Evolutionary conservation across 345 rosid species (phyloP).

Genomic region (Murraya koenigii): DNA sequence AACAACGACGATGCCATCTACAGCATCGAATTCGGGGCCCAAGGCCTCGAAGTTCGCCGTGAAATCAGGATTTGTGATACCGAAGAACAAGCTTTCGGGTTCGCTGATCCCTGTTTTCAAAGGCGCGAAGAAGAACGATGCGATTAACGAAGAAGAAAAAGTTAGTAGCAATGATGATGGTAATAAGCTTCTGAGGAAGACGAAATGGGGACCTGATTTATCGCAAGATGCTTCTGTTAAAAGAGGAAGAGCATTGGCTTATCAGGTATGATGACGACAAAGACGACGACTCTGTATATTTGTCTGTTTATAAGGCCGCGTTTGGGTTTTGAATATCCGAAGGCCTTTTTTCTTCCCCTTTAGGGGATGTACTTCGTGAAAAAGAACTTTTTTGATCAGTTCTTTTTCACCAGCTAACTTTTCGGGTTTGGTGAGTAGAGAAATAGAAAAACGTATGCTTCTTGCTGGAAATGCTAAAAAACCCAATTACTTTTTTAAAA

Average conservation of each 20-base stretch:
- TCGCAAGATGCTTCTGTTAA: constrained; percentile 60
- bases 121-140: constrained; percentile 49
- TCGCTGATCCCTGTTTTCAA: constrained; percentile 67
- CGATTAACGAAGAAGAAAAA: constrained; percentile 40
- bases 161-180: constrained; percentile 1
- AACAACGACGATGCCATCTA: constrained; percentile 31
- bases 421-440: not conserved
- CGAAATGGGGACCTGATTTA: constrained; percentile 85
- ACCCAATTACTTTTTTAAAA: not conserved
- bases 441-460: not conserved
- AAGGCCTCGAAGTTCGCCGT: constrained; percentile 75
- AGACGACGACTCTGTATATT: not conserved
- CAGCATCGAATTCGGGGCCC: constrained; percentile 33
- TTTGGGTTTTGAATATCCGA: not conserved
- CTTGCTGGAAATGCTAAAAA: not conserved
- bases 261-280: constrained; percentile 55
- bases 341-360: not conserved
- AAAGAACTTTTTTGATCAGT: not conserved
- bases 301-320: not conserved
- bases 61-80: constrained; percentile 86
- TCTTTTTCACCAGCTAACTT: not conserved
- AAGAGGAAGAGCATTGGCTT: constrained; percentile 65
- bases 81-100: constrained; percentile 86
- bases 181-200: constrained; percentile 60
- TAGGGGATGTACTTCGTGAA: not conserved